Evolutionary conservation across 192 early-diverging fungal genomes (phyloP), one percentile per base, ranked within the genome.

Genomic region (Coemansia sp.): DNA sequence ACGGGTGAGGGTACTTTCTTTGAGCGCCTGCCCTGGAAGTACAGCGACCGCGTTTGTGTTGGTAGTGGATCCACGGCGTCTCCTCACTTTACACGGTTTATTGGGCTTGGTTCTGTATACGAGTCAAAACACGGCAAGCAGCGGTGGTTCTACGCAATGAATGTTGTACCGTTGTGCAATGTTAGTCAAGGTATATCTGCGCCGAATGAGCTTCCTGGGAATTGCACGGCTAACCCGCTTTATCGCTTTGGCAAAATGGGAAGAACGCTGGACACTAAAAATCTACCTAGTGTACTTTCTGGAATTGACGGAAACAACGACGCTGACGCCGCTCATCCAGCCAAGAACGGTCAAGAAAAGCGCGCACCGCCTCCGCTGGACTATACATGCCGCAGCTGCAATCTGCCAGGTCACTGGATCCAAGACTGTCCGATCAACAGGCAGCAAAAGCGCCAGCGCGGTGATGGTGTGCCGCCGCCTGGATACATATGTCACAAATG

Each of bases 71-170:
- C 58, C 6, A 59, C 64, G 2, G 61, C 66, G 2, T 24, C 24
- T 0, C 35, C 59, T 2, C 75, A 82, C 35, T 82, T 64, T 41
- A 93, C 95, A 5, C 83, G 95, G 25, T 95, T 97, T 66, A 85
- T 97, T 65, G 91, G 91, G 4, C 67, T 97, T 21, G 91, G 85
- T 1, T 71, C 86, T 5, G 91, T 89, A 43, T 85, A 85, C 25
- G 86, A 84, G 49, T 65, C 82, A 14, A 72, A 49, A 24, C 57
- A 66, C 52, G 71, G 80, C 24, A 94, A 93, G 75, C 86, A 89
- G 61, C 65, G 87, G 72, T 97, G 95, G 95, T 93, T 93, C 66
- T 97, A 95, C 69, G 95, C 94, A 1, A 90, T 94, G 81, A 94
- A 94, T 50, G 69, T 93, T 19, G 83, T 73, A 1, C 93, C 95